These are phyloP conservation scores for Hibiscus tridactylites DNA, from an alignment of 345 rosid genomes.

Conservation along the genomic window DNA sequence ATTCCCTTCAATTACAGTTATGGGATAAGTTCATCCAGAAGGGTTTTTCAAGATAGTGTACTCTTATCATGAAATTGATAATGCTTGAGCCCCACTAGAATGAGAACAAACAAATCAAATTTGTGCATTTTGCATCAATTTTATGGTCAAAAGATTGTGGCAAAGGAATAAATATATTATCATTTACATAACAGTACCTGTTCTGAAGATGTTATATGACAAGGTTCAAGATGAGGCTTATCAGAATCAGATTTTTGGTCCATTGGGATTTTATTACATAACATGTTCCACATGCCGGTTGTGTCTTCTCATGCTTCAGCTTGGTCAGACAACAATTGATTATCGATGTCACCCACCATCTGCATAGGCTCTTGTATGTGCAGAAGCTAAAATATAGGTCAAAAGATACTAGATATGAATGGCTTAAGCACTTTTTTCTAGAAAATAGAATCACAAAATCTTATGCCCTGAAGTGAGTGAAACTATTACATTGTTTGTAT, in stretches of 20 bases:
- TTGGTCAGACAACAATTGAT: constrained; percentile 8
- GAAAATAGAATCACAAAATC: background rate
- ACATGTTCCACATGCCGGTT: background rate
- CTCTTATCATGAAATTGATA: constrained; percentile 13
- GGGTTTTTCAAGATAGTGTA: background rate
- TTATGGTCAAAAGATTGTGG: constrained; percentile 9
- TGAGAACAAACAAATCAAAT: background rate
- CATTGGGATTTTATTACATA: constrained; percentile 4
- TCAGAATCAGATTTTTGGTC: constrained; percentile 15
- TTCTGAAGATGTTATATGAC: background rate
- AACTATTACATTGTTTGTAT: background rate
- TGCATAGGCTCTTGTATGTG: background rate
- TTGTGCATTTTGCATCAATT: constrained; percentile 13
- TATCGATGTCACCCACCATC: background rate
- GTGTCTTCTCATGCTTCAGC: constrained; percentile 10
- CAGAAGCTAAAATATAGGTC: background rate
- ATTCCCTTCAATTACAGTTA: constrained; percentile 2
- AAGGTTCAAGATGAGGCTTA: constrained; percentile 11
- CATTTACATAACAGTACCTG: background rate
- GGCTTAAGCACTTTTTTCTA: background rate
- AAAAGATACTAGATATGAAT: background rate
- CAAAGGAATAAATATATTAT: background rate
- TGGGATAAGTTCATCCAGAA: constrained; percentile 4
- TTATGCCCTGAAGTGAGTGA: background rate
- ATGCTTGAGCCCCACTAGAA: constrained; percentile 11